Base-by-base conservation (phyloP, 768 basidiomycete genomes). In the Suillus variegatus region DNA sequence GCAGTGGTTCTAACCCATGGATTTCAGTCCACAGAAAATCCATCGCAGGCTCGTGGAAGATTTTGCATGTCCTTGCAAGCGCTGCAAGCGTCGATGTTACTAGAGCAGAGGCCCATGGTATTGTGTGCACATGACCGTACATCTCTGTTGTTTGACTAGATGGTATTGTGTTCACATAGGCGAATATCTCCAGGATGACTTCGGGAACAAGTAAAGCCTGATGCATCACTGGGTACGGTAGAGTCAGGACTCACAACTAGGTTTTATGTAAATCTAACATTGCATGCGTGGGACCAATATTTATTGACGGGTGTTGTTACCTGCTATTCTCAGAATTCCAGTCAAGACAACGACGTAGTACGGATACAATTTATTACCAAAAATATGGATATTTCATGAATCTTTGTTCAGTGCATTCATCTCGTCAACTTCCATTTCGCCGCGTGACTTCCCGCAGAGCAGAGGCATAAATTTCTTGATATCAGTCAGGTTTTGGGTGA, bases 61-160 rank as follows among this genome's bases (percentile, higher is more conserved):
- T 10, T 35, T 55, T 55, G 20, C 54, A 55, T 55, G 54, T 35
- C 6, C 0, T n/a, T 20, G 54, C 54, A 55, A 55, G 54, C 2
- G 32, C 18, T 20, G 32, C 20, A 35, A 55, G 32, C 3, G 20
- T 0, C 16, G 10, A 35, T 12, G 2, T 12, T 32, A 0, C 16
- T 2, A 10, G 4, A 25, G 13, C 3, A 16, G 0, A 28, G 25
- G 25, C 25, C 25, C 25, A 25, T 16, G 2, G 9, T 18, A 9
- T 32, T 20, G 2, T 5, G 20, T 54, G 2, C 28, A 28, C 28
- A 28, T 28, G 3, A 28, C 28, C 28, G 28, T 3, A 28, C 3
- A 2, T 28, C 28, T 28, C 28, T 12, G 2, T 12, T 32, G 0
- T 32, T 1, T 18, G 4, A 16, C 6, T 3, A 16, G 0, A 28